Evolutionary conservation across 352 stramenopile genomes (phyloP).

Genomic region (Pythium biforme): DNA sequence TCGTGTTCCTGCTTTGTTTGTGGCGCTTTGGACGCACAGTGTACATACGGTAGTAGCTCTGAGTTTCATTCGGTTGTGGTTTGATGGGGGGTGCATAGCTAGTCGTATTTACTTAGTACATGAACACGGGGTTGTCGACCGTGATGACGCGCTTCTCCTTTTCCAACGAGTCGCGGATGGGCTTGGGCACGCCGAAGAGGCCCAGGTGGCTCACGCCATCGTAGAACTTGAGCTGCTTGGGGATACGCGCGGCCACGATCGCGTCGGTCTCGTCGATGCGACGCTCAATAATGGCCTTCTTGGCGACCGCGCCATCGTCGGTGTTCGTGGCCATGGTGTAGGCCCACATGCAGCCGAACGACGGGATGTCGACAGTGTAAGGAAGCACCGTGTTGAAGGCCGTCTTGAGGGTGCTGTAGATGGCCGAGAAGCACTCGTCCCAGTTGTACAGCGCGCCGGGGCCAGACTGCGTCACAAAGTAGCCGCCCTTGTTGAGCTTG

Average conservation of each 20-base stretch:
- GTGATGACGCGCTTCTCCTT: conserved; percentile 93
- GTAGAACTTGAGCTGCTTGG: conserved; percentile 86
- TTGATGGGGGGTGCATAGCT: too few species aligned
- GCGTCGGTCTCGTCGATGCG: conserved; percentile 66
- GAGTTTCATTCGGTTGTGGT: background rate
- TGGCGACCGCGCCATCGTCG: conserved; percentile 50
- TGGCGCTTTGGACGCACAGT: too few species aligned
- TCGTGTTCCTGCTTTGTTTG: too few species aligned
- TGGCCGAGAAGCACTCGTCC: conserved; percentile 92
- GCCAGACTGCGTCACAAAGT: conserved; percentile 94
- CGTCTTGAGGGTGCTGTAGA: conserved; percentile 91
- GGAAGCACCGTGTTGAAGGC: conserved; percentile 92
- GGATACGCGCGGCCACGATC: conserved; percentile 52
- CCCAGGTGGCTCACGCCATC: conserved; percentile 89
- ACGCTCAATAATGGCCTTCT: conserved; percentile 49
- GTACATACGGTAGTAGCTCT: background rate
- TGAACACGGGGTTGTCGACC: conserved; percentile 95
- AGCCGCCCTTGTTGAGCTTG: conserved; percentile 83
- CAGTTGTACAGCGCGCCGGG: conserved; percentile 88
- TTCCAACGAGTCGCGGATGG: conserved; percentile 83
- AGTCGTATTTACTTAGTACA: conserved; percentile 79
- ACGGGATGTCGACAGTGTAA: conserved; percentile 92
- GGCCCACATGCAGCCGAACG: conserved; percentile 93
- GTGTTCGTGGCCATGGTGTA: conserved; percentile 92
- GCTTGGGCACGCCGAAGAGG: conserved; percentile 92